These are phyloP conservation scores for Blastocystis sp. DNA, from an alignment of 352 stramenopile species.

Conservation along the genomic window DNA sequence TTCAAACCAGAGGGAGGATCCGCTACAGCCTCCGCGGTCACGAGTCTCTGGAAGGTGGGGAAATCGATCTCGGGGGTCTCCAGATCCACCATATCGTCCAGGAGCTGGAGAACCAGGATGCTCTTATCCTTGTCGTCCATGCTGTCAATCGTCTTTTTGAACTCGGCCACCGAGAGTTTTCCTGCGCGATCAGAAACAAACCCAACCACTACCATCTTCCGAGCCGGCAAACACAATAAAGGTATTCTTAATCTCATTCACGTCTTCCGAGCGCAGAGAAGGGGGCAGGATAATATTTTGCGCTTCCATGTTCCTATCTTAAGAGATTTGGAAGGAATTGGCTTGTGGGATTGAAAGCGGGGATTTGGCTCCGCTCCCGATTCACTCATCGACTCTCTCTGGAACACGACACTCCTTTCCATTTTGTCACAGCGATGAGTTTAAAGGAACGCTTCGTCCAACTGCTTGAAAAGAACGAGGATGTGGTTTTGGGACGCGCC, in stretches of 20 bases:
- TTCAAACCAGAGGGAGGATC: background rate
- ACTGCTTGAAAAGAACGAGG: constrained; percentile 37
- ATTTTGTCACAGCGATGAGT: background rate
- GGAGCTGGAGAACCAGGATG: constrained; percentile 42
- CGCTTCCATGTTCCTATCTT: constrained; percentile 46
- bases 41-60: constrained; percentile 48
- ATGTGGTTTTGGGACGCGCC: background rate
- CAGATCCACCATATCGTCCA: constrained; percentile 60
- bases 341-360: constrained; percentile 35
- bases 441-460: constrained; percentile 39
- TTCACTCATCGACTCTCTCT: background rate
- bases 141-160: constrained; percentile 66
- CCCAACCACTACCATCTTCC: constrained; percentile 37
- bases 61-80: constrained; percentile 40
- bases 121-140: constrained; percentile 68
- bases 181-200: background rate
- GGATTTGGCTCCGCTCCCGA: constrained; percentile 4
- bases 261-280: constrained; percentile 62
- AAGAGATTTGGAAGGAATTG: background rate
- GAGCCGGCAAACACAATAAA: constrained; percentile 62
- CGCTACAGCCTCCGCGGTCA: constrained; percentile 55
- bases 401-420: background rate
- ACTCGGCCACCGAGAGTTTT: constrained; percentile 62
- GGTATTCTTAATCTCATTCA: constrained; percentile 65
- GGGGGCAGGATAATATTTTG: constrained; percentile 63